Conservation (phyloP, 768 basidiomycete species). For the Porphyrellus cyaneotinctus region DNA sequence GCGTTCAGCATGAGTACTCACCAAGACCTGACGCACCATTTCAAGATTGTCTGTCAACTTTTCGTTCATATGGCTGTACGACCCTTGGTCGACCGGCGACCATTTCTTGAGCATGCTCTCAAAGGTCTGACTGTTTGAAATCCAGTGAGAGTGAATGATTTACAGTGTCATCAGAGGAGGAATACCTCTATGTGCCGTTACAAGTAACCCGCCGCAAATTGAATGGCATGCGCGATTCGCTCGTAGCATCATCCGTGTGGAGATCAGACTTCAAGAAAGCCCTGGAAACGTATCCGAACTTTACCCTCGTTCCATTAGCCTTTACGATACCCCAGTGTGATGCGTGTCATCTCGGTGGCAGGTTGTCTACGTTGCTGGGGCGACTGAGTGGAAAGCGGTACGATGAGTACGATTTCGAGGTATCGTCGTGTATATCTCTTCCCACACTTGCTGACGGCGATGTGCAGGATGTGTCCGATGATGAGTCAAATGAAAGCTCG, state of each 20-base stretch:
- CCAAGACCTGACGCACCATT: constrained; percentile 72
- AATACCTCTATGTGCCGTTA: constrained; percentile 74
- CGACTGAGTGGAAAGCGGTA: constrained; percentile 67
- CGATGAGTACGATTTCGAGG: constrained; percentile 65
- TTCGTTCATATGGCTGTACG: constrained; percentile 78
- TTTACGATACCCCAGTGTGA: constrained; percentile 67
- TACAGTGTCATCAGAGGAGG: constrained; percentile 39
- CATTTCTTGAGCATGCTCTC: constrained; percentile 51
- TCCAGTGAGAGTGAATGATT: not conserved
- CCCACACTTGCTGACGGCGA: constrained; percentile 2
- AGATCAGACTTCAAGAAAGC: constrained; percentile 58
- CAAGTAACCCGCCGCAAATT: constrained; percentile 66
- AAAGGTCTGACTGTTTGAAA: constrained; percentile 37
- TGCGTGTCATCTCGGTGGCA: constrained; percentile 74
- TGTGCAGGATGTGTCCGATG: constrained; percentile 18
- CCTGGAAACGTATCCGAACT: constrained; percentile 64
- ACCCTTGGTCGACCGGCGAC: constrained; percentile 44
- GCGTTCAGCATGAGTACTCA: constrained; percentile 80
- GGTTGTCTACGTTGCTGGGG: constrained; percentile 61
- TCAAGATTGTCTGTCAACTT: constrained; percentile 85
- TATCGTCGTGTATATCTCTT: constrained; percentile 19
- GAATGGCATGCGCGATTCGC: constrained; percentile 62
- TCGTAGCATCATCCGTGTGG: constrained; percentile 87
- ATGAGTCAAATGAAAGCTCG: constrained; percentile 26
- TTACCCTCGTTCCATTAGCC: constrained; percentile 49